Evolutionary conservation across 345 rosid genomes (phyloP).

Genomic region (Eucalyptus paniculata): DNA sequence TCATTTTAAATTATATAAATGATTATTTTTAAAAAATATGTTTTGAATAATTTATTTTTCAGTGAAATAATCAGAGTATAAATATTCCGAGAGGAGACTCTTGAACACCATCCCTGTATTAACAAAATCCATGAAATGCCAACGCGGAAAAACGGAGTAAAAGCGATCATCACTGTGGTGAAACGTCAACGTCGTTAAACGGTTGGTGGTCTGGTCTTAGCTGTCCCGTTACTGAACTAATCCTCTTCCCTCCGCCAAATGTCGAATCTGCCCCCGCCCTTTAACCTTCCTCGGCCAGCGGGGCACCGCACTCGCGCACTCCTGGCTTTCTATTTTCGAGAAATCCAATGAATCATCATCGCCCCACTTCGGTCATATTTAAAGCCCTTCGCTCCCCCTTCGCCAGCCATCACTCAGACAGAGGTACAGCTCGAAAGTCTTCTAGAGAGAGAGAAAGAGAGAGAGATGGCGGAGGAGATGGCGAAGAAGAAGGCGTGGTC

Average conservation of each 20-base stretch:
- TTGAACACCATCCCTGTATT: not conserved
- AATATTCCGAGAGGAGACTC: not conserved
- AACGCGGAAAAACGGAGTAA: not conserved
- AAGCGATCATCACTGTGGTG: not conserved
- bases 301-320: not conserved
- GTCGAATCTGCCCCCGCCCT: not conserved
- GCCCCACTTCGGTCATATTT: not conserved
- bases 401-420: not conserved
- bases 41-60: not conserved
- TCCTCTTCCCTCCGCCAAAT: not conserved
- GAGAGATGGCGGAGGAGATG: not conserved
- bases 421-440: not conserved
- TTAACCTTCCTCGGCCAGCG: not conserved
- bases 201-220: not conserved
- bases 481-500: not conserved
- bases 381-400: not conserved
- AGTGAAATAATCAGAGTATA: fast-evolving
- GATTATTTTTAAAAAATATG: fast-evolving
- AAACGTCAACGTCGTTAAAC: not conserved
- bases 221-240: not conserved
- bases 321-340: not conserved
- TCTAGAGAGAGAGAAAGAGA: not conserved
- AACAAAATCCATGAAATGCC: not conserved
- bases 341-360: not conserved
- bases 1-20: not conserved